Percentiles rank a stretch among this genome's conserved stretches.
Evolutionary conservation across 2,329 filamentous ascomycete species (phyloP).

Genomic region (Grosmannia penicillata): DNA sequence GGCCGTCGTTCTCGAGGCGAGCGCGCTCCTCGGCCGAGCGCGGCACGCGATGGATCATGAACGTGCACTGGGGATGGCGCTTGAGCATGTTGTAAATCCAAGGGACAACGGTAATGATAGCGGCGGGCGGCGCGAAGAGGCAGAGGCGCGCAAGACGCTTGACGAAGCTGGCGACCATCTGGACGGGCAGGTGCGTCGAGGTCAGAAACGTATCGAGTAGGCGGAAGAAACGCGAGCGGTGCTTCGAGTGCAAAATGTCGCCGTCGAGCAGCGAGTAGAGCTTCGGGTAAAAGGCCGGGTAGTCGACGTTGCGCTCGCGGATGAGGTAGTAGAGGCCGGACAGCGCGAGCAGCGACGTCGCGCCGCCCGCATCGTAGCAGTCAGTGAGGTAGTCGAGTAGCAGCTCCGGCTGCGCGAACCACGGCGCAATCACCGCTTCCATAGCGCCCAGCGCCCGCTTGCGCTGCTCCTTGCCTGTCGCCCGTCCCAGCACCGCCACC

Average conservation of each 20-base stretch:
- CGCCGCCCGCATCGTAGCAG: constrained; percentile 75
- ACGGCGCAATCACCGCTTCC: constrained; percentile 67
- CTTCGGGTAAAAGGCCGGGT: constrained; percentile 85
- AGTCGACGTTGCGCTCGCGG: constrained; percentile 84
- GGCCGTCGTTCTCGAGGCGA: constrained; percentile 40
- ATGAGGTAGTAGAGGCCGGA: constrained; percentile 94
- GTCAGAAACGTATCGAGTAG: constrained; percentile 79
- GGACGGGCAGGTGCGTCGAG: constrained; percentile 83
- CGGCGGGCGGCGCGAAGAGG: constrained; percentile 77
- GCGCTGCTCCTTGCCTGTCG: constrained; percentile 55
- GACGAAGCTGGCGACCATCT: constrained; percentile 86
- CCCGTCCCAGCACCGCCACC: constrained; percentile 58
- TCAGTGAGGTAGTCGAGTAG: constrained; percentile 96
- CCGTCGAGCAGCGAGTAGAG: constrained; percentile 85
- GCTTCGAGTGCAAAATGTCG: constrained; percentile 79
- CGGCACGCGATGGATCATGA: constrained; percentile 79
- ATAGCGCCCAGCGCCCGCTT: constrained; percentile 66
- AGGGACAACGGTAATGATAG: constrained; percentile 76
- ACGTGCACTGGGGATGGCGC: constrained; percentile 77
- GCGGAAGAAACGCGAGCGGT: constrained; percentile 86
- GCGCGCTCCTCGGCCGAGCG: constrained; percentile 38
- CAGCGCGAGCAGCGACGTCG: constrained; percentile 73
- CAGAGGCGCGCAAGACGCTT: constrained; percentile 78
- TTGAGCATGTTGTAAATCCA: constrained; percentile 94
- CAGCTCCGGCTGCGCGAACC: constrained; percentile 77